Percentiles rank a stretch among this genome's conserved stretches.
Conservation (phyloP, 352 stramenopile species). For the Peronospora belbahrii region DNA sequence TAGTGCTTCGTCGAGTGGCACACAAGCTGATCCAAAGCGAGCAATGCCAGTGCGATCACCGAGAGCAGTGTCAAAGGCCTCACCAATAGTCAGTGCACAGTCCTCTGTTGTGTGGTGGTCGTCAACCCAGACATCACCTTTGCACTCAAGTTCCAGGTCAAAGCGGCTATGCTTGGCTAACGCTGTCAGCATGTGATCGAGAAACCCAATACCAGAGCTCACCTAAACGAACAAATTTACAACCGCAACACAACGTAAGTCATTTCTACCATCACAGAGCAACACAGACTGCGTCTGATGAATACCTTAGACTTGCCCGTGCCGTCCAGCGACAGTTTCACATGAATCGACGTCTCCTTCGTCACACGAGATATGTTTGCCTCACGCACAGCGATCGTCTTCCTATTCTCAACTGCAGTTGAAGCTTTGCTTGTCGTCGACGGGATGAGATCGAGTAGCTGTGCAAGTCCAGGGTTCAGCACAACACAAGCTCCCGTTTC, state of each 20-base stretch:
- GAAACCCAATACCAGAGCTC: conserved; percentile 86
- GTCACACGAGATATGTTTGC: conserved; percentile 73
- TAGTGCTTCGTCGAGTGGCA: conserved; percentile 87
- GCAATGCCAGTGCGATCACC: conserved; percentile 84
- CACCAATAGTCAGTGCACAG: conserved; percentile 89
- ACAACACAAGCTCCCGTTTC: conserved; percentile 52
- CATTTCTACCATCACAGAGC: background rate
- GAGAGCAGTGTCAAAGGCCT: conserved; percentile 88
- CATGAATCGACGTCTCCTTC: conserved; percentile 92
- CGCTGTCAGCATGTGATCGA: conserved; percentile 89
- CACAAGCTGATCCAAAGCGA: conserved; percentile 84
- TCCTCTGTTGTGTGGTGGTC: conserved; percentile 96
- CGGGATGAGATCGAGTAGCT: conserved; percentile 78
- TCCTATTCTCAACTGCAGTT: background rate
- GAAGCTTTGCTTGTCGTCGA: conserved; percentile 3
- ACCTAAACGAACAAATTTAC: conserved; percentile 27
- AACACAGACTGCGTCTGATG: background rate
- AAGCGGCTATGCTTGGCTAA: conserved; percentile 88
- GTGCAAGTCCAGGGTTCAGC: conserved; percentile 59
- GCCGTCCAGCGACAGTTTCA: conserved; percentile 83
- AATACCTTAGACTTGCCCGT: conserved; percentile 68
- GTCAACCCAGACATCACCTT: conserved; percentile 93
- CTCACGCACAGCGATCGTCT: conserved; percentile 13
- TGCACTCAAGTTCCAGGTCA: conserved; percentile 83
- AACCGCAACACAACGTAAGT: background rate